These are phyloP conservation scores for Lepidium aucheri DNA, from an alignment of 345 rosid genomes.

Conservation along the genomic window DNA sequence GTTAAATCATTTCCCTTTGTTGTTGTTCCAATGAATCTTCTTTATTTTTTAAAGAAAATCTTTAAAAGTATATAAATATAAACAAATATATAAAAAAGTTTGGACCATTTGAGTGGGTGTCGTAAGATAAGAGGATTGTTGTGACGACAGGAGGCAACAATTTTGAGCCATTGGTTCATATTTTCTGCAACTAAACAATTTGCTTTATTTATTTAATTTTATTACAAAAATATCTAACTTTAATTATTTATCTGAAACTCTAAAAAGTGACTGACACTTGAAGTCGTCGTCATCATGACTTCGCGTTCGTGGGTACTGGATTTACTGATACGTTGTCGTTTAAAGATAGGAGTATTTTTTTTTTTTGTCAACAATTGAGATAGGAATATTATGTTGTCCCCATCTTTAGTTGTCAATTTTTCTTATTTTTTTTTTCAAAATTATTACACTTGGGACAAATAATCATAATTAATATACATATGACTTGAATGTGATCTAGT, in stretches of 20 bases:
- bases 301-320: slow-evolving; percentile 7
- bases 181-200: slow-evolving; percentile 6
- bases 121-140: slow-evolving; percentile 21
- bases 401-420: slow-evolving; percentile 9
- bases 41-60: too few relatives aligned
- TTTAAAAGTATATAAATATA: too few relatives aligned
- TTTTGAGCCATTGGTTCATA: slow-evolving; percentile 4
- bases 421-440: neutral
- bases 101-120: slow-evolving; percentile 2
- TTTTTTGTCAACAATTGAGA: too few relatives aligned
- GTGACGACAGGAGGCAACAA: slow-evolving; percentile 22
- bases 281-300: slow-evolving; percentile 11
- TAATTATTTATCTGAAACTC: slow-evolving; percentile 8
- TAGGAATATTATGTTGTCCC: slow-evolving; percentile 13
- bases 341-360: too few relatives aligned
- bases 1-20: too few relatives aligned
- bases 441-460: neutral
- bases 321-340: slow-evolving; percentile 14
- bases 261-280: slow-evolving; percentile 7
- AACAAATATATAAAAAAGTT: too few relatives aligned
- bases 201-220: neutral
- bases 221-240: neutral
- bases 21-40: too few relatives aligned
- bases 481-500: neutral
- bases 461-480: neutral